These are phyloP conservation scores for Letharia columbiana DNA, from an alignment of 495 filamentous ascomycete genomes.

Conservation along the genomic window DNA sequence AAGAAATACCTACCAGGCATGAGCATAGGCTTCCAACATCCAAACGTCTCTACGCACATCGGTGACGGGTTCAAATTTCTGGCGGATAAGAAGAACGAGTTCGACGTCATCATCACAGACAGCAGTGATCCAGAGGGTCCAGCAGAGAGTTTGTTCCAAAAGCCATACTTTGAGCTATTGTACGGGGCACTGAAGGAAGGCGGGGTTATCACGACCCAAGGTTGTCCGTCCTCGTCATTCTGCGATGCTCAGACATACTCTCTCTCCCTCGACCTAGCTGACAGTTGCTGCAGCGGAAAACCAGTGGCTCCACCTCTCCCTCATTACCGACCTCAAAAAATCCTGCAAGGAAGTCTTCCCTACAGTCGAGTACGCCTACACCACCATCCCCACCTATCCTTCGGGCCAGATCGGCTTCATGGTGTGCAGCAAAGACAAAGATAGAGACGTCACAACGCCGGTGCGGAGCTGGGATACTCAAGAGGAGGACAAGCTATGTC, in stretches of 20 bases:
- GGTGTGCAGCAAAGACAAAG: constrained; percentile 94
- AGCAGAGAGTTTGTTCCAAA: constrained; percentile 93
- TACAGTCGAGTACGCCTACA: constrained; percentile 95
- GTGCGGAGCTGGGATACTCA: constrained; percentile 68
- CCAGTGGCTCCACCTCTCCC: constrained; percentile 92
- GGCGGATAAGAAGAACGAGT: constrained; percentile 82
- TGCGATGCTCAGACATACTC: constrained; percentile 10
- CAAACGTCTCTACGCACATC: constrained; percentile 81
- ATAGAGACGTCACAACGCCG: constrained; percentile 72
- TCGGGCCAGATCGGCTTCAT: constrained; percentile 99
- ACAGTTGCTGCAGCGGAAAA: constrained; percentile 66
- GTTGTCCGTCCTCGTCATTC: constrained; percentile 69
- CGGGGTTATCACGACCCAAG: constrained; percentile 99
- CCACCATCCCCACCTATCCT: constrained; percentile 98
- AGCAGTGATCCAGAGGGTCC: constrained; percentile 95
- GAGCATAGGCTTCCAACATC: constrained; percentile 85
- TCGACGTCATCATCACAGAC: constrained; percentile 99
- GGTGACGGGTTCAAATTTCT: constrained; percentile 99
- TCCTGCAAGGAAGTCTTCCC: constrained; percentile 96
- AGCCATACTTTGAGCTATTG: constrained; percentile 94
- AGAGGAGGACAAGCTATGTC: constrained; percentile 84
- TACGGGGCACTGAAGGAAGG: constrained; percentile 81
- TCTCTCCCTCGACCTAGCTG: constrained; percentile 10
- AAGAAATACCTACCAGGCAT: constrained; percentile 97
- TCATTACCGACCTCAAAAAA: constrained; percentile 90